Conservation (phyloP, 176 grass and related monocot species). For the Paspalum vaginatum region DNA sequence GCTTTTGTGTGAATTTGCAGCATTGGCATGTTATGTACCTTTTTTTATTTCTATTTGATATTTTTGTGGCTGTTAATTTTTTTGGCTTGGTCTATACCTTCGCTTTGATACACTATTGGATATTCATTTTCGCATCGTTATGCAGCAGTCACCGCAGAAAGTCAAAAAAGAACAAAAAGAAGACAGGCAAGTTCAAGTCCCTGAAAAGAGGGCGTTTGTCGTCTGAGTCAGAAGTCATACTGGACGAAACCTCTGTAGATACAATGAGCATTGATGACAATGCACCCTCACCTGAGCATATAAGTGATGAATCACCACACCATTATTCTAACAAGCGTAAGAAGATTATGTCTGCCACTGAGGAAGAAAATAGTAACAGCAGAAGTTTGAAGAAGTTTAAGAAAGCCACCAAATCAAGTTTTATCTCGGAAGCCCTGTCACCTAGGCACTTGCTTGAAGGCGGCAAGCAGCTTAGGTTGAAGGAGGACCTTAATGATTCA, state of each 20-base stretch:
- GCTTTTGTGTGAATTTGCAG: too few relatives aligned
- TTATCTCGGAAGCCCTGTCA: constrained; percentile 46
- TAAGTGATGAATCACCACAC: constrained; percentile 64
- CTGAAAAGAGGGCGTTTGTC: constrained; percentile 71
- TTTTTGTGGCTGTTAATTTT: constrained; percentile 18
- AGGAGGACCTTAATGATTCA: constrained; percentile 55
- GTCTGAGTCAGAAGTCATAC: constrained; percentile 66
- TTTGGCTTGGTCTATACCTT: not conserved
- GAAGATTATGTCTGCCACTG: constrained; percentile 45
- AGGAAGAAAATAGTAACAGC: constrained; percentile 62
- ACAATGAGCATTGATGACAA: constrained; percentile 73
- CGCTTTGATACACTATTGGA: constrained; percentile 16
- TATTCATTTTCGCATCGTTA: constrained; percentile 19
- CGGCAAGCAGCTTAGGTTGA: not conserved
- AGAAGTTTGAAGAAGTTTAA: constrained; percentile 77
- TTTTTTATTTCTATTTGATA: not conserved
- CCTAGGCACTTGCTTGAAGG: constrained; percentile 36
- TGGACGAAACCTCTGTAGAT: constrained; percentile 70
- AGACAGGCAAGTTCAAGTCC: constrained; percentile 86
- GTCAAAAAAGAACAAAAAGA: constrained; percentile 82
- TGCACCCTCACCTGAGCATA: constrained; percentile 67
- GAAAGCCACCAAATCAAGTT: constrained; percentile 60
- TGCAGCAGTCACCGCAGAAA: constrained; percentile 59
- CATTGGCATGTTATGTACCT: not conserved
- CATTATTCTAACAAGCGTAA: constrained; percentile 72